Evolutionary conservation across 1,139 yeast species (phyloP).

Genomic region (Pichia inconspicua): DNA sequence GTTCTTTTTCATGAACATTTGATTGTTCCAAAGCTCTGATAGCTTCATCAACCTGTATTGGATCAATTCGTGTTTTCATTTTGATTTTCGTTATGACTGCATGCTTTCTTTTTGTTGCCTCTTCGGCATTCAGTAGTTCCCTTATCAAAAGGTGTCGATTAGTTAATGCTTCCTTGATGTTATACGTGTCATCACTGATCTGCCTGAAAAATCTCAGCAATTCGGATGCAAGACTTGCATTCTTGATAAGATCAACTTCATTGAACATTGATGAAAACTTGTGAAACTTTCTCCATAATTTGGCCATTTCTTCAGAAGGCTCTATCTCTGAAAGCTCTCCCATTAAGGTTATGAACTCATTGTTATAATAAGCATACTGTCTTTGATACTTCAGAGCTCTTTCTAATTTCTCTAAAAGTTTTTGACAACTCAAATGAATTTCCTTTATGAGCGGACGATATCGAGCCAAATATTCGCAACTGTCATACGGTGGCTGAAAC

Average conservation of each 20-base stretch:
- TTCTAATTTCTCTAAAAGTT: constrained; percentile 33
- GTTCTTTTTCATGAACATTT: constrained; percentile 65
- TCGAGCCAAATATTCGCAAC: constrained; percentile 67
- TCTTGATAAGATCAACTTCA: constrained; percentile 68
- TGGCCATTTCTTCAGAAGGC: constrained; percentile 49
- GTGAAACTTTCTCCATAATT: constrained; percentile 74
- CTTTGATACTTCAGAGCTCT: constrained; percentile 23
- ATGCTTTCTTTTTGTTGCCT: constrained; percentile 62
- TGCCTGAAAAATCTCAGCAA: constrained; percentile 68
- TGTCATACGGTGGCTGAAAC: constrained; percentile 86
- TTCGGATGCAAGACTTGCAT: constrained; percentile 66
- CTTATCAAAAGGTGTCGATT: constrained; percentile 89
- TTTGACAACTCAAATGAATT: constrained; percentile 55
- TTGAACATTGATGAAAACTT: constrained; percentile 64
- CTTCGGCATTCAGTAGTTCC: constrained; percentile 74
- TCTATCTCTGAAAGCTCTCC: constrained; percentile 24
- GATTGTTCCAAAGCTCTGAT: constrained; percentile 73
- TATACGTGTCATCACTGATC: constrained; percentile 68
- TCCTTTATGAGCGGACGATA: constrained; percentile 82
- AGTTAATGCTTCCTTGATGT: constrained; percentile 86
- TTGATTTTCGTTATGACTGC: constrained; percentile 68
- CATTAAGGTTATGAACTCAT: constrained; percentile 50
- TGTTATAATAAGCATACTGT: constrained; percentile 27
- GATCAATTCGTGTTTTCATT: constrained; percentile 69
- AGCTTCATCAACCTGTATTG: constrained; percentile 87